Evolutionary conservation across 306 rosid genomes (phyloP), one percentile per base, ranked within the genome.

Genomic region (Pyrus betulifolia): DNA sequence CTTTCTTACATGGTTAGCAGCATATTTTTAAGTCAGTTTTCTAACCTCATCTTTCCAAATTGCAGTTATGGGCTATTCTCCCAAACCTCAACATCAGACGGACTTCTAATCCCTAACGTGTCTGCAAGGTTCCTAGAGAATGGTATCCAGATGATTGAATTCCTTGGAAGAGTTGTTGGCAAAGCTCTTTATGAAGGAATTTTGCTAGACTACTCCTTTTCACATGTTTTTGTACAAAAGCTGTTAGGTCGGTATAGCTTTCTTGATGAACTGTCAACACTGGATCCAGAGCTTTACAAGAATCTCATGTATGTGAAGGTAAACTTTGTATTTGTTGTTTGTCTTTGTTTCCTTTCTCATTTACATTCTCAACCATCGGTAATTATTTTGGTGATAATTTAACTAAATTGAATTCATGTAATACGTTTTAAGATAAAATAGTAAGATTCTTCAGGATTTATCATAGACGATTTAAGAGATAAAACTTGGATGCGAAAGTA

Each of bases 111-210:
- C 76, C 98, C 97, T 49, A 89, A 86, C 82, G 58, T 89, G 70
- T 89, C 98, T 31, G 98, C 98, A 71, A 92, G 90, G 87, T 86
- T 83, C 83, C 82, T 92, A 76, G 97, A 90, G 66, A 95, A 89
- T 79, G 98, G 97, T 82, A 84, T 92, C 86, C 97, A 87, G 84
- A 92, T 95, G 97, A 95, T 95, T 82, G 98, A 95, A 78, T 95
- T 92, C 88, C 96, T 95, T 70, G 98, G 98, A 85, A 87, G 97
- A 87, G 89, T 95, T 69, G 98, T 95, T 58, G 98, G 97, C 27
- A 95, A 95, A 91, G 97, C 98, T 82, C 91, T 95, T 38, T 95
- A 95, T 82, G 99, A 95, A 87, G 99, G 97, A 79, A 92, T 95
- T 81, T 86, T 95, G 86, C 93, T 90, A 64, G 97, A 95, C 78